phyloP scores from a whole-genome alignment of 225 moss, liverwort and hornwort genomes.

The Marchantia polymorpha region DNA sequence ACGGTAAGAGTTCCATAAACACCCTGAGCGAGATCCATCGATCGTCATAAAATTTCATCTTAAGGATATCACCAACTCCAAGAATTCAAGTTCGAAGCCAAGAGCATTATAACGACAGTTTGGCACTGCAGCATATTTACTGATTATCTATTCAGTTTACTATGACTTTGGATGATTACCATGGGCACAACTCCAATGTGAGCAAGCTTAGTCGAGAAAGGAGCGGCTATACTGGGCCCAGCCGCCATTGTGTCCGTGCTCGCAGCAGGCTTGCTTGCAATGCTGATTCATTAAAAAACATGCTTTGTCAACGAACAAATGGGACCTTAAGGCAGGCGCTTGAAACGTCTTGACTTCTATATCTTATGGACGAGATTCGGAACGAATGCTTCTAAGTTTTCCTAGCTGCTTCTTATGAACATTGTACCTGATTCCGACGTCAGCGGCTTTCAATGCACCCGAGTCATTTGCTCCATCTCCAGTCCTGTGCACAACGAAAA shows the following conservation, averaged over 20 bases:
- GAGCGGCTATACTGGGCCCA: constrained; percentile 45
- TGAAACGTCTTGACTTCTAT: background rate
- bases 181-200: constrained; percentile 37
- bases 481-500: constrained; percentile 28
- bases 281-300: constrained; percentile 21
- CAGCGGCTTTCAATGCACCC: constrained; percentile 38
- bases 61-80: too few relatives aligned
- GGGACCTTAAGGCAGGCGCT: background rate
- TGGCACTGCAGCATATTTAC: too few relatives aligned
- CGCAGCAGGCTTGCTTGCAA: constrained; percentile 39
- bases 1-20: too few relatives aligned
- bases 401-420: background rate
- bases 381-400: background rate
- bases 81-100: too few relatives aligned
- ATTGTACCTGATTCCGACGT: constrained; percentile 41
- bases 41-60: too few relatives aligned
- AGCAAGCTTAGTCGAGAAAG: constrained; percentile 36
- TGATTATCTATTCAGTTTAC: background rate
- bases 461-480: constrained; percentile 52
- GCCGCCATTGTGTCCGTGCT: constrained; percentile 29
- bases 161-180: constrained; percentile 28
- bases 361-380: too few relatives aligned
- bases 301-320: background rate
- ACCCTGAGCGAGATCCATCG: too few relatives aligned
- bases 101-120: too few relatives aligned